phyloP scores from a whole-genome alignment of 768 basidiomycete species.

The Tulasnella sp. region DNA sequence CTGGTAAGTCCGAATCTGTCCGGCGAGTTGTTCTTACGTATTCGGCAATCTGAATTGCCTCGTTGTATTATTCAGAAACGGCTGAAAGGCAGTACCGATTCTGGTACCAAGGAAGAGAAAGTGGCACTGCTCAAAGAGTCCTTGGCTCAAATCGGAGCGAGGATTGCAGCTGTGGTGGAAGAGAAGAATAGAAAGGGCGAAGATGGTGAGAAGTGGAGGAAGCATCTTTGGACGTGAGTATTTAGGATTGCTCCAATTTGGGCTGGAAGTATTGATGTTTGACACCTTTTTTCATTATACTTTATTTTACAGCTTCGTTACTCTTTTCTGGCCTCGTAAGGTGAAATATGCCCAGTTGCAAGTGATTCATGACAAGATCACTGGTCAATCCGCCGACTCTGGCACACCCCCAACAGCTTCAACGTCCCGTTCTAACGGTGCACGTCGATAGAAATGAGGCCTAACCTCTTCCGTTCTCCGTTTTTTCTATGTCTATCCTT shows the following conservation, averaged over 20 bases:
- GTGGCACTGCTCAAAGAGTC: slow-evolving; percentile 93
- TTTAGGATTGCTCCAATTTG: background rate
- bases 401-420: no score
- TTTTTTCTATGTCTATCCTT: no score
- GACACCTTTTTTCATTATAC: background rate
- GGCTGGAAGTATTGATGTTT: background rate
- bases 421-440: no score
- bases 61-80: slow-evolving; percentile 58
- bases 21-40: background rate
- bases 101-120: slow-evolving; percentile 91
- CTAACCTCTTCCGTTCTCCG: no score
- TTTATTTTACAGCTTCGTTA: slow-evolving; percentile 56
- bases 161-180: slow-evolving; percentile 74
- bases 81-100: slow-evolving; percentile 83
- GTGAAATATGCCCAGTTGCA: slow-evolving; percentile 87
- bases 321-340: slow-evolving; percentile 95
- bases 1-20: slow-evolving; percentile 52
- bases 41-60: slow-evolving; percentile 6
- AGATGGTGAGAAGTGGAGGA: slow-evolving; percentile 75
- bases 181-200: slow-evolving; percentile 66
- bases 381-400: no score
- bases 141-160: slow-evolving; percentile 79
- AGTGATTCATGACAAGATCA: slow-evolving; percentile 87
- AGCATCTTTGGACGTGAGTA: slow-evolving; percentile 94
- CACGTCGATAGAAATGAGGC: no score